Base-by-base conservation (phyloP, 257 asterid genomes). In the Cynanchum wilfordii region DNA sequence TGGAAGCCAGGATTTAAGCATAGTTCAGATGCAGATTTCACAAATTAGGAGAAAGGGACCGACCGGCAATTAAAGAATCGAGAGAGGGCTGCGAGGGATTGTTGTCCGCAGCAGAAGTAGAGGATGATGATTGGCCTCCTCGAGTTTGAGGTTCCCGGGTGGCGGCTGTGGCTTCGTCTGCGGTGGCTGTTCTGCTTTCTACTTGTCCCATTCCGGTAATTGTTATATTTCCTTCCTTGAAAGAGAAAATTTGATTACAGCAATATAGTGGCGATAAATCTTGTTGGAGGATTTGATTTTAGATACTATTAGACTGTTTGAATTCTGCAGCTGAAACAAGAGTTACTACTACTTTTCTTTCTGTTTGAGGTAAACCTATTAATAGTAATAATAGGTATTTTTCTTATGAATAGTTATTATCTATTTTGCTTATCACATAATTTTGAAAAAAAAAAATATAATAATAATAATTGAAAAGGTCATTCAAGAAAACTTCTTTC, bases 1-100 rank as follows among this genome's bases (percentile, higher is more conserved):
- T 47, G 59, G 62, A 66, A 0, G 17, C 10, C 66, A 60, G 33
- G 33, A n/a, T 52, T 36, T 36, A 0, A 15, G 59, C 9, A 58
- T 58, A 24, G 3, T n/a, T 54, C 7, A 57, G 24, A 17, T 11
- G n/a, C 12, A 29, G 64, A 66, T 7, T 33, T 38, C 47, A 30
- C 24, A 62, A 29, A 30, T 11, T 7, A 62, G 33, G n/a, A 47
- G 7, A 42, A 9, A 59, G 45, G 29, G 27, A 70, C 79, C 79
- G 56, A 74, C 82, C 82, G 51, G 93, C 86, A 49, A 90, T 81
- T 45, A 87, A 82, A 11, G 90, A 87, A 82, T 87, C 97, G 3
- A 88, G 86, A 29, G 96, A 86, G n/a, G 87, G 79, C 47, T 73
- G 74, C 13, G 79, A 56, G 20, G 42, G 20, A 69, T 65, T 73